Evolutionary conservation across 192 early-diverging fungal species (phyloP).

Genomic region (Pilobolus umbonatus): DNA sequence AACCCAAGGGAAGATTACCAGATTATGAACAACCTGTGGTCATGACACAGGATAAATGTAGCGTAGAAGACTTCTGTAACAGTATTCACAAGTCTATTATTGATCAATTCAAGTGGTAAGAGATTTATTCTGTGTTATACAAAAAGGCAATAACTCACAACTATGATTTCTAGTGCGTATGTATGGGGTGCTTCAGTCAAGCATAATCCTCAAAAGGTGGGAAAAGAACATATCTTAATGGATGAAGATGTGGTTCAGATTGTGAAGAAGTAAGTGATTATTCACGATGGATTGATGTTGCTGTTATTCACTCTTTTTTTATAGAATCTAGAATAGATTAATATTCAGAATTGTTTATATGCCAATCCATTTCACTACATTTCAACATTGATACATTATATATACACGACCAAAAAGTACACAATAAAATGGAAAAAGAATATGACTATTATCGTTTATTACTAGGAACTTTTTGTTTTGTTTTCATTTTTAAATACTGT

Average conservation of each 20-base stretch:
- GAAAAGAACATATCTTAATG: constrained; percentile 80
- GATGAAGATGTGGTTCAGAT: constrained; percentile 98
- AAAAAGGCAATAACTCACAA: constrained; percentile 35
- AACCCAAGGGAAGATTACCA: constrained; percentile 93
- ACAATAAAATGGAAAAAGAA: neutral
- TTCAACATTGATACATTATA: no score
- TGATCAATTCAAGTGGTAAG: constrained; percentile 82
- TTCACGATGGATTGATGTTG: neutral
- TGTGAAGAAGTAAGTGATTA: constrained; percentile 49
- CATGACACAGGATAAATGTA: constrained; percentile 58
- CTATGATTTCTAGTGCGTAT: constrained; percentile 88
- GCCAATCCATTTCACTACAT: no score
- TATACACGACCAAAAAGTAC: neutral
- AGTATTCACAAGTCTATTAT: constrained; percentile 92
- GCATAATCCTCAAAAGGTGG: constrained; percentile 97
- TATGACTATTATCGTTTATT: no score
- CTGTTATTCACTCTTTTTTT: neutral
- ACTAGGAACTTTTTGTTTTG: no score
- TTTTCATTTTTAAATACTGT: constrained; percentile 16
- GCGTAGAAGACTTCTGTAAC: constrained; percentile 93
- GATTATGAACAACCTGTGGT: constrained; percentile 95
- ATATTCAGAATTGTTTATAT: no score
- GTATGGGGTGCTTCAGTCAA: constrained; percentile 97
- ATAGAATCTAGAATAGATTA: no score
- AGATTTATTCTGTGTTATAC: neutral